Evolutionary conservation across 371 early-diverging fungal species (phyloP).

Genomic region (Actinomortierella ambigua): DNA sequence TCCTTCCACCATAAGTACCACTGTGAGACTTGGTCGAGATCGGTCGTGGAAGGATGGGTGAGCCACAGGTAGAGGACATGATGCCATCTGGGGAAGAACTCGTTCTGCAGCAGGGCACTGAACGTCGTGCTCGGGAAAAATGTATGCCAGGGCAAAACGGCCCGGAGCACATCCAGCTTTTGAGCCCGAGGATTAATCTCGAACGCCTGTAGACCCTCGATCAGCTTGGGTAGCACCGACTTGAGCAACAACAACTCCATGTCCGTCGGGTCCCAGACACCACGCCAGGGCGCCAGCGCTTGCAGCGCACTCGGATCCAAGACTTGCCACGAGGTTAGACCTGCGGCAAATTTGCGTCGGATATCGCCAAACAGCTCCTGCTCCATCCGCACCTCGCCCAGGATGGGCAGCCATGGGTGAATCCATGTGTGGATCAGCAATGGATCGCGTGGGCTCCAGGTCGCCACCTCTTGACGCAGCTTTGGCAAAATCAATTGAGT

Average conservation of each 20-base stretch:
- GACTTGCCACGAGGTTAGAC: constrained; percentile 72
- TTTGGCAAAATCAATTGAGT: constrained; percentile 82
- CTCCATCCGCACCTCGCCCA: constrained; percentile 61
- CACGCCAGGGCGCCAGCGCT: constrained; percentile 71
- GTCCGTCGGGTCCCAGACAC: constrained; percentile 65
- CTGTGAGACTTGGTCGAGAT: constrained; percentile 67
- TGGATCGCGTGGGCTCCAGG: constrained; percentile 75
- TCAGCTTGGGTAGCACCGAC: constrained; percentile 73
- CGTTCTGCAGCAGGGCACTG: constrained; percentile 71
- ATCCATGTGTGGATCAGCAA: constrained; percentile 80
- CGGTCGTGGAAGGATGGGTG: constrained; percentile 51
- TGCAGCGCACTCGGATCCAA: constrained; percentile 63
- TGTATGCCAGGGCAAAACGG: constrained; percentile 68
- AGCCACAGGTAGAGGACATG: constrained; percentile 73
- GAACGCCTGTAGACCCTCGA: constrained; percentile 67
- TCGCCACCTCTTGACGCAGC: constrained; percentile 62
- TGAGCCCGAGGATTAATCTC: constrained; percentile 80
- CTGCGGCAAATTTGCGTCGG: constrained; percentile 65
- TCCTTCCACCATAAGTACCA: constrained; percentile 85
- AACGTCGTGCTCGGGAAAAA: constrained; percentile 59
- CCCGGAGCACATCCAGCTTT: constrained; percentile 47
- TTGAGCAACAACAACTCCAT: constrained; percentile 64
- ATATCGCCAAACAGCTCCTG: constrained; percentile 61
- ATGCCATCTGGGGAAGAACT: constrained; percentile 81
- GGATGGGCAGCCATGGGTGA: constrained; percentile 86